phyloP scores from a whole-genome alignment of 2,329 filamentous ascomycete genomes.

The Biscogniauxia marginata region DNA sequence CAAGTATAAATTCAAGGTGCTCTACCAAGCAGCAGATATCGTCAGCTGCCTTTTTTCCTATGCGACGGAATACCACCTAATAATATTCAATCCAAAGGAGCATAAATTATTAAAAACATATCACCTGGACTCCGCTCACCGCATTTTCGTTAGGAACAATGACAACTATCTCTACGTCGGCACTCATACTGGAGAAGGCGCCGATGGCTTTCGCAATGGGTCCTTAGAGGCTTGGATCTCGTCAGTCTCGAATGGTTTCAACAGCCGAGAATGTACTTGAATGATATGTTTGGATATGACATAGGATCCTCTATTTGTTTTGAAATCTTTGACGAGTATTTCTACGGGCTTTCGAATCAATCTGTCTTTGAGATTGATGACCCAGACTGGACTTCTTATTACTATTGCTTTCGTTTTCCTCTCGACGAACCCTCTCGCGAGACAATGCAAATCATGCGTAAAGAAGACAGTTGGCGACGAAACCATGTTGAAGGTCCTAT shows the following conservation, averaged over 20 bases:
- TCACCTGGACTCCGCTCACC: slow-evolving; percentile 46
- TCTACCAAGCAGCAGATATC: slow-evolving; percentile 57
- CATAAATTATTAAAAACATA: slow-evolving; percentile 41
- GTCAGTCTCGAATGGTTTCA: slow-evolving; percentile 37
- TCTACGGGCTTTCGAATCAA: slow-evolving; percentile 70
- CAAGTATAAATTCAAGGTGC: slow-evolving; percentile 49
- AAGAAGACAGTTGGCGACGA: slow-evolving; percentile 60
- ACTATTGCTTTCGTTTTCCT: slow-evolving; percentile 64
- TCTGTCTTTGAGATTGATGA: slow-evolving; percentile 61
- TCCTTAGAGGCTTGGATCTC: slow-evolving; percentile 54
- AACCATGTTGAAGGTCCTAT: slow-evolving; percentile 68
- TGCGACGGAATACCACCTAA: slow-evolving; percentile 47
- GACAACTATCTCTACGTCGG: slow-evolving; percentile 62
- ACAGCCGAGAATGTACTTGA: slow-evolving; percentile 49
- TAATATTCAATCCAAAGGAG: slow-evolving; percentile 46
- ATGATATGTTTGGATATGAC: slow-evolving; percentile 61
- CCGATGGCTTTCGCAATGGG: slow-evolving; percentile 63
- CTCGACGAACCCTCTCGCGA: slow-evolving; percentile 44
- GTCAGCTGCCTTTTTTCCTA: slow-evolving; percentile 57
- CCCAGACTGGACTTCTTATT: slow-evolving; percentile 66
- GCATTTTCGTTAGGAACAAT: slow-evolving; percentile 68
- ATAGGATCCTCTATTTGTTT: slow-evolving; percentile 68
- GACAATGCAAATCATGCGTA: slow-evolving; percentile 41
- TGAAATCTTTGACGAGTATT: slow-evolving; percentile 62
- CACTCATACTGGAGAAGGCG: slow-evolving; percentile 54